Evolutionary conservation across 345 rosid species (phyloP), one percentile per base, ranked within the genome.

Genomic region (Lepidium sativum): DNA sequence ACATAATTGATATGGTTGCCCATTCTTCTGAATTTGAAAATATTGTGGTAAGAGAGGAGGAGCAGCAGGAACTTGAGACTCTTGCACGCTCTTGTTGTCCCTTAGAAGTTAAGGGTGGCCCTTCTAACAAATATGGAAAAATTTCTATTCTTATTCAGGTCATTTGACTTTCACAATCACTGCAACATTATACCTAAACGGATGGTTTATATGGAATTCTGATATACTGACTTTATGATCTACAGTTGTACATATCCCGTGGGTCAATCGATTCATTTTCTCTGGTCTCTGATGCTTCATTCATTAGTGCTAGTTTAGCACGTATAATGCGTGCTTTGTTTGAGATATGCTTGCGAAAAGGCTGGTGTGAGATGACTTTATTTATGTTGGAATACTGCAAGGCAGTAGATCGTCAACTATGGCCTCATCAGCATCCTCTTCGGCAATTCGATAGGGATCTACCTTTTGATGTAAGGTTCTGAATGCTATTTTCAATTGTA

Each of bases 101-200:
- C 33, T 81, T 87, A 49, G 98, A 92, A 74, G 84, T 87, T 53
- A 83, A 72, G 78, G 96, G 98, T 3, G 98, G 98, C 63, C 89
- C 97, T 57, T 82, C 97, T 33, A 89, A 86, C 74, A 92, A 92
- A 80, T 84, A 92, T 79, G 98, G 98, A 70, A 92, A 92, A 77
- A 85, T 92, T 67, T 89, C 97, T 39, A 92, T 89, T 68, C 98
- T 92, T 68, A 87, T 92, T 74, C 98, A 92, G 97, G 98, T 86
- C 27, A 60, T 21, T 27, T 51, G 67, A 45, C 18, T 57, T 60
- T 21, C 57, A 40, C 34, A 29, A 42, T 47, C 47, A 53, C 54
- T 67, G 43, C 68, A 65, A 16, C 16, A 62, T n/a, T 51, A 21
- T 69, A 44, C 65, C 63, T 63, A 35, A 60, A 49, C 14, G 52